Conservation (phyloP, 768 basidiomycete species). For the Leccinum obscurum region DNA sequence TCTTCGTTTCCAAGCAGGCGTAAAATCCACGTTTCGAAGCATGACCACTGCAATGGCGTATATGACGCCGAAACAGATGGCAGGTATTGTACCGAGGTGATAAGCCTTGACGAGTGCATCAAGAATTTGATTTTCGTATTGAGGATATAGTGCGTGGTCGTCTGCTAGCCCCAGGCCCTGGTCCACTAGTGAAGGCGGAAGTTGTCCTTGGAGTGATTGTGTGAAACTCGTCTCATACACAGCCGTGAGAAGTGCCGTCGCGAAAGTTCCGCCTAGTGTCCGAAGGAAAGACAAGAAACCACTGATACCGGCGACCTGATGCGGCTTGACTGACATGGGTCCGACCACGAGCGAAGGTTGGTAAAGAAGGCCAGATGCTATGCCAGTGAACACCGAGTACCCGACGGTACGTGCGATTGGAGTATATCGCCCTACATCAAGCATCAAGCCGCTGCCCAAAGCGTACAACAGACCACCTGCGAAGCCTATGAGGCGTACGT, state of each 20-base stretch:
- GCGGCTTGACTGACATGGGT: slow-evolving; percentile 36
- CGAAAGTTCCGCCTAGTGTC: slow-evolving; percentile 36
- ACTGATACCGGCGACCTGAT: slow-evolving; percentile 37
- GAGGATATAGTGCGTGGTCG: slow-evolving; percentile 30
- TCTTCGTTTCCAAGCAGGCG: slow-evolving; percentile 33
- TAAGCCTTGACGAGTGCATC: slow-evolving; percentile 35
- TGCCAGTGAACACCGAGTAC: slow-evolving; percentile 32
- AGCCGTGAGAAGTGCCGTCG: slow-evolving; percentile 37
- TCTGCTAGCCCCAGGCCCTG: slow-evolving; percentile 36
- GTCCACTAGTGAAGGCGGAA: slow-evolving; percentile 30
- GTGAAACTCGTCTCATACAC: slow-evolving; percentile 36
- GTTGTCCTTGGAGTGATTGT: slow-evolving; percentile 25
- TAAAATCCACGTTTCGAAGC: slow-evolving; percentile 35
- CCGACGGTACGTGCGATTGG: slow-evolving; percentile 31
- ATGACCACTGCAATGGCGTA: slow-evolving; percentile 33
- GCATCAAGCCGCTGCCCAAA: slow-evolving; percentile 34
- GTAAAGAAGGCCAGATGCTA: slow-evolving; percentile 34
- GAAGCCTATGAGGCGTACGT: slow-evolving; percentile 32
- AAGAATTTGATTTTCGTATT: slow-evolving; percentile 34
- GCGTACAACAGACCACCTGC: slow-evolving; percentile 34
- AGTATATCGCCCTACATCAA: slow-evolving; percentile 32
- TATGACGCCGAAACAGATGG: slow-evolving; percentile 34
- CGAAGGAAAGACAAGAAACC: slow-evolving; percentile 37
- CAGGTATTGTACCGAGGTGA: slow-evolving; percentile 35
- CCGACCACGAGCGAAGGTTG: slow-evolving; percentile 38